Conservation (phyloP, 805 yeast species). For the Spathaspora girioi region DNA sequence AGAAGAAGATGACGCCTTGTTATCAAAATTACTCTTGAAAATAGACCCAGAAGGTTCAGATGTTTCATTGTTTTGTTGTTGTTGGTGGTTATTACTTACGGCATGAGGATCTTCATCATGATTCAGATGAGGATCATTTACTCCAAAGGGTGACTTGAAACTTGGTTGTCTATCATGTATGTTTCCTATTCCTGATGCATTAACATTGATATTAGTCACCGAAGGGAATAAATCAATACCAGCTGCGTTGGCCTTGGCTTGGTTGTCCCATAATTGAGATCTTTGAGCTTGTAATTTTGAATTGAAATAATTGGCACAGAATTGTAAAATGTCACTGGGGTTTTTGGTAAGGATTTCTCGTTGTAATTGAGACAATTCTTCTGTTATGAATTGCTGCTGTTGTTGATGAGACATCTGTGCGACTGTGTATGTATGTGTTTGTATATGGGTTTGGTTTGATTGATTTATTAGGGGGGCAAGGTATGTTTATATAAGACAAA, state of each 20-base stretch:
- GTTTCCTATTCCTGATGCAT: constrained; percentile 14
- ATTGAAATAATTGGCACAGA: constrained; percentile 71
- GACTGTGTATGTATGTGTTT: background rate
- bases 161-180: constrained; percentile 37
- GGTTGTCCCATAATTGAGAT: constrained; percentile 47
- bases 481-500: background rate
- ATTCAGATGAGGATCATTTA: constrained; percentile 59
- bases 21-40: constrained; percentile 26
- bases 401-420: background rate
- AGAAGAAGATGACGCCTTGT: constrained; percentile 7
- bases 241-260: constrained; percentile 44
- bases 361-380: constrained; percentile 63
- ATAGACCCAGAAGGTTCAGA: constrained; percentile 10
- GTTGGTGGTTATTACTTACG: constrained; percentile 1
- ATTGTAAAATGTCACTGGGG: constrained; percentile 69
- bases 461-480: background rate
- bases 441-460: background rate
- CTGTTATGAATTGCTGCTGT: constrained; percentile 15
- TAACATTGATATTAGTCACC: constrained; percentile 30
- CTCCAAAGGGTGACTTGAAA: constrained; percentile 61
- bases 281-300: constrained; percentile 59
- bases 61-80: background rate
- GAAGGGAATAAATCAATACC: constrained; percentile 47
- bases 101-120: constrained; percentile 20
- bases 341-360: constrained; percentile 47